Base-by-base conservation (phyloP, 2,329 filamentous ascomycete species). In the Trichoderma atroviride region DNA sequence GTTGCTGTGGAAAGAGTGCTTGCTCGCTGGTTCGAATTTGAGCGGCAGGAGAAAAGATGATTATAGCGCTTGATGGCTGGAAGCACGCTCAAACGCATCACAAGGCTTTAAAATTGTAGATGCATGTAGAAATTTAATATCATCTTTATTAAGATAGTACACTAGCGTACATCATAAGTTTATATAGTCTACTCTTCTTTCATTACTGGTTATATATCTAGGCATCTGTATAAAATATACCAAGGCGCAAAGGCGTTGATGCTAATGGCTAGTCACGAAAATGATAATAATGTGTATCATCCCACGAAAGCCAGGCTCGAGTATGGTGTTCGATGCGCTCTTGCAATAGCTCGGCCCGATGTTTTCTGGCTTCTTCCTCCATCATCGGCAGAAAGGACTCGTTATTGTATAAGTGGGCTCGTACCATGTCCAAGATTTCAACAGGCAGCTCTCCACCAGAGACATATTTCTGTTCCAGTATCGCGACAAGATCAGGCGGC, bases 1-100 rank as follows among this genome's bases (percentile, higher is more conserved):
- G 85, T 91, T 1, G 82, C 87, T 65, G 79, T 91, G 11, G 83
- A 82, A 63, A 83, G 82, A 71, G 82, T 92, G 22, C 79, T 91
- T 50, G 82, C 83, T 22, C 86, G 89, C 40, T 94, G 92, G 91
- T 93, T 92, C 75, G 76, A 65, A 7, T 72, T 73, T 63, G 37
- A 70, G 6, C 19, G n/a, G 19, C 37, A 65, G 14, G 60, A 33
- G 31, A 47, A 62, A 13, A 24, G 37, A 19, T 62, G 29, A 11
- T 35, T 35, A 13, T 1, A 14, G 11, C 14, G 11, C 5, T 14
- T 35, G 33, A 11, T 35, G 33, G 3, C 3, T 3, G 4, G 11
- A 14, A 35, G 11, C 33, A 35, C 13, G 11, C 13, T 35, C 11
- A 35, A 5, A 35, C 14, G 11, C 33, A 35, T 14, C 5, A 35